Evolutionary conservation across 1,284 basidiomycete genomes (phyloP).

Genomic region (Neonothopanus nambi): DNA sequence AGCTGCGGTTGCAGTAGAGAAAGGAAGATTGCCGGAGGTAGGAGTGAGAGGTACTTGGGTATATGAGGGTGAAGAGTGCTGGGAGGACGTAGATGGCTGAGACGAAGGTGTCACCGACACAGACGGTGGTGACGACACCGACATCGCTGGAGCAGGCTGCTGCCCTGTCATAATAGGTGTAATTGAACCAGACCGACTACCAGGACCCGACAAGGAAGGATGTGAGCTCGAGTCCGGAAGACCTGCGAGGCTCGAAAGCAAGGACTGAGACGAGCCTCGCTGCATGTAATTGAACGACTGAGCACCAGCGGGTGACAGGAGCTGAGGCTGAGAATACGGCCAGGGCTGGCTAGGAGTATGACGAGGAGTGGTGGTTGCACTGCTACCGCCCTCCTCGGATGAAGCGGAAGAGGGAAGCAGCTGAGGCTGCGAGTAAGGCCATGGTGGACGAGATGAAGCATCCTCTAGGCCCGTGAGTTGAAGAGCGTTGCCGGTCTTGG

Average conservation of each 20-base stretch:
- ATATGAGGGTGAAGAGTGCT: not conserved
- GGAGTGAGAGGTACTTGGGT: not conserved
- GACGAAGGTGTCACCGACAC: constrained; percentile 7
- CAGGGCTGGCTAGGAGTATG: too few relatives aligned
- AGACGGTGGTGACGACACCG: too few relatives aligned
- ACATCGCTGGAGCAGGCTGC: not conserved
- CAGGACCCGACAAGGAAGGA: not conserved
- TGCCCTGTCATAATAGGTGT: not conserved
- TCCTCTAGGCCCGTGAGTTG: not conserved
- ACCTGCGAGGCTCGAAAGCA: not conserved
- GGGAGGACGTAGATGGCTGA: constrained; percentile 2
- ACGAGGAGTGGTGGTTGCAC: too few relatives aligned
- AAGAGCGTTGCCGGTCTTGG: not conserved
- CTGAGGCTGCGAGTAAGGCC: not conserved
- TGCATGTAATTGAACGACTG: too few relatives aligned
- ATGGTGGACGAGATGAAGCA: not conserved
- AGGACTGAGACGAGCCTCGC: too few relatives aligned
- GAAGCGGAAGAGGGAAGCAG: not conserved
- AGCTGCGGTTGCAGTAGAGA: not conserved
- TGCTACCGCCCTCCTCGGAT: too few relatives aligned
- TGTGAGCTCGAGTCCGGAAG: constrained; percentile 9
- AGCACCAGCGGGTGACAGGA: too few relatives aligned
- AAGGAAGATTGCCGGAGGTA: not conserved
- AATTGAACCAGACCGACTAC: not conserved
- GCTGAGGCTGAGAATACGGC: too few relatives aligned